Base-by-base conservation (phyloP, 306 rosid genomes). In the Luffa acutangula region DNA sequence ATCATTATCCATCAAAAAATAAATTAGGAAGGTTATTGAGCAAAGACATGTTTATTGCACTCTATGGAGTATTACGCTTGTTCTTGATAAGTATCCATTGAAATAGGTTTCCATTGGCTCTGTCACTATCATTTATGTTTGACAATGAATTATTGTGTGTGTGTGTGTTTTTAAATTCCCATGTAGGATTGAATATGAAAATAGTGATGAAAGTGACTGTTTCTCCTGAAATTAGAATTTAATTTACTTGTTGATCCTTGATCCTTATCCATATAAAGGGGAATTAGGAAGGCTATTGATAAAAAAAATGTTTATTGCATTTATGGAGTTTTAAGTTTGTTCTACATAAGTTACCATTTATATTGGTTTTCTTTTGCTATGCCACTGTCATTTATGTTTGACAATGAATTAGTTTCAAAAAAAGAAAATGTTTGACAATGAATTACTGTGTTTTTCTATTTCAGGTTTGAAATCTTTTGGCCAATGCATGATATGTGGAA, bases 401-500 rank as follows among this genome's bases (percentile, higher is more conserved):
- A 58, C 51, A 37, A 5, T 7, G 75, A 60, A 66, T 72, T 76
- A 41, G 31, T 25, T 25, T 25, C 31, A 25, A 25, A 25, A 25
- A 25, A 25, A 25, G 31, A 25, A 25, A 25, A 46, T 37, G 9
- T 36, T 79, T 53, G 43, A 58, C 51, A 37, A 5, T 7, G 75
- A 60, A 66, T 72, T 76, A 41, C 18, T 59, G 65, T 21, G 49
- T 65, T 7, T 9, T 65, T 85, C 39, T 73, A 31, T 56, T 65
- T 73, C 78, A 95, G 99, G 79, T 91, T 82, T 52, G 88, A 85
- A 46, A 78, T 72, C 79, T 93, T 90, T 85, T 86, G 52, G 89
- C 92, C 96, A 78, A 88, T 93, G 96, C 93, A 91, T 85, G 97
- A 90, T 85, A 88, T 89, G 89, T 95, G 97, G 99, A 93, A 90